These are phyloP conservation scores for Oenanthe sinensis DNA, from an alignment of 129 eudicot species.

Conservation along the genomic window DNA sequence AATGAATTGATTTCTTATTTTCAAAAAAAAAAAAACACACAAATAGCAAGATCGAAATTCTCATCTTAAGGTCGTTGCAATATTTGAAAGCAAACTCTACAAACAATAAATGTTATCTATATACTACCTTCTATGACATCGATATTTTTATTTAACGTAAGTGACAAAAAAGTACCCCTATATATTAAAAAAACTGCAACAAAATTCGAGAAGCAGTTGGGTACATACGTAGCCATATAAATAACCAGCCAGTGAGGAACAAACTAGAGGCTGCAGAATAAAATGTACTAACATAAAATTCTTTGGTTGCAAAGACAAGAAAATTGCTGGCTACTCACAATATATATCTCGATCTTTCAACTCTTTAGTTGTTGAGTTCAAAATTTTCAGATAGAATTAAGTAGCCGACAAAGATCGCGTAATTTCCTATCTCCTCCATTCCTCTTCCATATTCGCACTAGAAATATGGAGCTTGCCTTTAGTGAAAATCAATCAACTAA, in stretches of 20 bases:
- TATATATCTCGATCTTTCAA: neutral
- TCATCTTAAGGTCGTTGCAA: too few species aligned
- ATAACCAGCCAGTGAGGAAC: neutral
- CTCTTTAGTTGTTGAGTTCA: neutral
- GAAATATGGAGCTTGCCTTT: too few species aligned
- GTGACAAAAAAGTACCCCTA: neutral
- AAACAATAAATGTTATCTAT: too few species aligned
- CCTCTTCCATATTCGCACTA: neutral
- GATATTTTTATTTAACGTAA: neutral
- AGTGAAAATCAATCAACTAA: too few species aligned
- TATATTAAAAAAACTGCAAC: neutral
- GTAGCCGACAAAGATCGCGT: neutral
- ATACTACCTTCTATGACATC: too few species aligned
- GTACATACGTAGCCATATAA: neutral
- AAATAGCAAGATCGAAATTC: too few species aligned
- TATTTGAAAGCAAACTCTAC: too few species aligned
- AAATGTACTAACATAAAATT: neutral
- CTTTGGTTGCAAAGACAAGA: neutral
- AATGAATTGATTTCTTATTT: too few species aligned
- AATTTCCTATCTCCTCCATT: neutral
- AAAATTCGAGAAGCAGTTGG: neutral
- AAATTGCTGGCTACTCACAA: neutral
- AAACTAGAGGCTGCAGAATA: neutral
- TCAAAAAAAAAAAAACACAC: too few species aligned
- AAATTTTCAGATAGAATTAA: neutral